These are phyloP conservation scores for Cryptosporidium andersoni DNA, from an alignment of 169 alveolate genomes.

Conservation along the genomic window DNA sequence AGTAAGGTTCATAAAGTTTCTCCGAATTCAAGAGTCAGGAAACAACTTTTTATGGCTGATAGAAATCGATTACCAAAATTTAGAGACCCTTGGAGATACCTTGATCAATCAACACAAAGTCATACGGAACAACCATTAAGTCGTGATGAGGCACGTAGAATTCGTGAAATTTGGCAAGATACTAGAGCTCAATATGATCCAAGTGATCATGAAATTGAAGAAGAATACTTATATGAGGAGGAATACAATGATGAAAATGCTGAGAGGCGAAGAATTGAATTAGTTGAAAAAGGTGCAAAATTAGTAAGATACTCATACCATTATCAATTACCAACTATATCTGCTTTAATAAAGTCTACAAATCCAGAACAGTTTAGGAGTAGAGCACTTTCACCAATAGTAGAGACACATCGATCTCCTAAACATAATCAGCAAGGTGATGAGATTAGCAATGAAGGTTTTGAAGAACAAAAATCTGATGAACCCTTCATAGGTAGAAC, in stretches of 20 bases:
- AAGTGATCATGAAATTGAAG: slow-evolving; percentile 66
- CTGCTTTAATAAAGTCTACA: slow-evolving; percentile 49
- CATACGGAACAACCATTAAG: slow-evolving; percentile 39
- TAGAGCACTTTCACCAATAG: slow-evolving; percentile 47
- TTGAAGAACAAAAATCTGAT: too few species aligned
- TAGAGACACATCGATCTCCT: not conserved
- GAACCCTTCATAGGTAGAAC: too few species aligned
- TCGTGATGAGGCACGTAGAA: slow-evolving; percentile 58
- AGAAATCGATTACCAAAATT: slow-evolving; percentile 45
- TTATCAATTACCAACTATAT: slow-evolving; percentile 62
- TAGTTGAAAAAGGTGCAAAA: slow-evolving; percentile 49
- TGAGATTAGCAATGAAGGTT: too few species aligned
- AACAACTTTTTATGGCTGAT: slow-evolving; percentile 13
- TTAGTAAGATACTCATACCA: slow-evolving; percentile 61
- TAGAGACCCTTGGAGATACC: slow-evolving; percentile 39
- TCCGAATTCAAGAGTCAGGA: slow-evolving; percentile 24
- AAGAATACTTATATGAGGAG: slow-evolving; percentile 57
- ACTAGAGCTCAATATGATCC: slow-evolving; percentile 70
- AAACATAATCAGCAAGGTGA: too few species aligned
- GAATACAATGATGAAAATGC: slow-evolving; percentile 51
- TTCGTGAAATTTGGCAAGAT: slow-evolving; percentile 70
- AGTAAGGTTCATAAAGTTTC: slow-evolving; percentile 23
- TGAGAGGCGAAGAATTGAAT: slow-evolving; percentile 31
- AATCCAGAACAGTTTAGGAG: slow-evolving; percentile 70
- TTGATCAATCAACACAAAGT: slow-evolving; percentile 4